Base-by-base conservation (phyloP, 306 rosid genomes). In the Carpinus viminea region DNA sequence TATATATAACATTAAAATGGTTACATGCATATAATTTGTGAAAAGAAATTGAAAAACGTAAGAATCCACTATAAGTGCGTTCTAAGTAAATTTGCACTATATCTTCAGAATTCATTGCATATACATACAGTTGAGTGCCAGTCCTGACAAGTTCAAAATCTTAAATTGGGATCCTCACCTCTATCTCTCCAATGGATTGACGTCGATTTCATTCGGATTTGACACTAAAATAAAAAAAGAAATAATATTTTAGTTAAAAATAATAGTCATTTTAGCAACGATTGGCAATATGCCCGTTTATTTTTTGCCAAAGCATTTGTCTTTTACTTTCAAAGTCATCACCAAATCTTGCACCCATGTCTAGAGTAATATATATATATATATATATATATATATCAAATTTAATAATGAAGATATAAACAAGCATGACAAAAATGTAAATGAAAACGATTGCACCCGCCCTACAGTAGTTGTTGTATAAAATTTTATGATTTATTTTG, bases 261-360 rank as follows among this genome's bases (percentile, higher is more conserved):
- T 10, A 24, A 24, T 11, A 26, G 0, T 24, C 7, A 12, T 61
- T 13, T 31, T 13, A 2, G 21, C 46, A 64, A 17, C 16, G 36
- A 64, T 64, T 16, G 1, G 18, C 18, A 34, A 11, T 59, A 4
- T 17, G 11, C 17, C 12, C 0, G 11, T 59, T 26, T 36, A 21
- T 15, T 8, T 13, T 34, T 34, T 1, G 6, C 17, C 13, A 64
- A 31, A 16, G 13, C 70, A 16, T 31, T 31, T 34, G 13, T 64
- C 70, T 6, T 64, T 64, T 64, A 31, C 21, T 64, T 64, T 7
- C 5, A 64, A 34, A 64, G 70, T 34, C 46, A 34, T 64, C 70
- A 64, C 70, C 70, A 16, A 34, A 34, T 34, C 47, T 17, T 64
- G 70, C 47, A 64, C 70, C 34, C 70, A 16, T 64, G 47, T 64